Conservation (phyloP, 129 eudicot species). For the Oenanthe sinensis region DNA sequence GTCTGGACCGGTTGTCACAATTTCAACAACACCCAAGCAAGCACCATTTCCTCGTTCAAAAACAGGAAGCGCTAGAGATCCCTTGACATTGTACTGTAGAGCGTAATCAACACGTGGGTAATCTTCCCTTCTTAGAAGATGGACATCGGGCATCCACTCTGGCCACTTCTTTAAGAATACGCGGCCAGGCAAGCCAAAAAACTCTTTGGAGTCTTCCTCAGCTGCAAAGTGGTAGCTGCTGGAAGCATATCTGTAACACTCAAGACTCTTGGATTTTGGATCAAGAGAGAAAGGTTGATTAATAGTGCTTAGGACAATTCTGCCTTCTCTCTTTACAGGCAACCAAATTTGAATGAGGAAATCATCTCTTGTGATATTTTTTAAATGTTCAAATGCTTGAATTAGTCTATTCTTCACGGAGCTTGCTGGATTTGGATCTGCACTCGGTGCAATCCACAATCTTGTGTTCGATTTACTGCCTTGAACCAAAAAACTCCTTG, state of each 20-base stretch:
- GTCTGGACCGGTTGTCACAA: conserved; percentile 49
- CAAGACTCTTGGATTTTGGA: conserved; percentile 40
- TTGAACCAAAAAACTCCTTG: conserved; percentile 17
- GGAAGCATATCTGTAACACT: conserved; percentile 49
- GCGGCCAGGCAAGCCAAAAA: conserved; percentile 56
- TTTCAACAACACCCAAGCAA: conserved; percentile 80
- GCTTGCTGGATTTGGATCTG: conserved; percentile 17
- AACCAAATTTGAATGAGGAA: conserved; percentile 78
- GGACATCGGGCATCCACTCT: conserved; percentile 60
- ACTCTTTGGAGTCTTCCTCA: conserved; percentile 42
- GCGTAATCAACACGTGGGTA: conserved; percentile 55
- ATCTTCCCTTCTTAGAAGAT: conserved; percentile 33
- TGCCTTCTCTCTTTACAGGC: conserved; percentile 51
- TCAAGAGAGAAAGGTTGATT: conserved; percentile 47
- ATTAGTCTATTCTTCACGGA: conserved; percentile 35
- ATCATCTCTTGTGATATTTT: conserved; percentile 41
- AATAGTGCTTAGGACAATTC: conserved; percentile 43
- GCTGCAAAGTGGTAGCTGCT: conserved; percentile 44
- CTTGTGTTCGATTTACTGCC: conserved; percentile 15
- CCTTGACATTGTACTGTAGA: conserved; percentile 41
- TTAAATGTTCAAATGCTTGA: conserved; percentile 46
- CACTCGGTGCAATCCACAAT: conserved; percentile 35
- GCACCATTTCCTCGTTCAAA: conserved; percentile 52
- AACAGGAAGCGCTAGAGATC: conserved; percentile 72
- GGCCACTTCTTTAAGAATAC: conserved; percentile 74